Base-by-base conservation (phyloP, 306 rosid genomes). In the Quercus ilex region DNA sequence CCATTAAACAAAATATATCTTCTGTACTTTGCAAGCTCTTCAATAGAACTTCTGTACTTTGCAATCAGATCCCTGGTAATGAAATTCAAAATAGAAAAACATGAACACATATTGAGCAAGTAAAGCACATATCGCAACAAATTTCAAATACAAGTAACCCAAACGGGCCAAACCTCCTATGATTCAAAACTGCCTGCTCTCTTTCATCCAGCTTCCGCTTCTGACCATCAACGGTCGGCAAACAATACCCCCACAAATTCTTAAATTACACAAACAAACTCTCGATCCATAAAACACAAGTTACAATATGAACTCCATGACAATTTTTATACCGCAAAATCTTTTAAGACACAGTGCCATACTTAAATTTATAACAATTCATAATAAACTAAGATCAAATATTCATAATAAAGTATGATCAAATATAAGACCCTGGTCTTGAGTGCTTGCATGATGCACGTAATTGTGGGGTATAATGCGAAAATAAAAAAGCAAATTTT, bases 141-240 rank as follows among this genome's bases (percentile, higher is more conserved):
- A 76, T 26, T 59, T 55, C 30, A 4, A 28, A 74, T n/a, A 55
- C 30, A 80, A 72, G 11, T 33, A 71, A n/a, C 7, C 75, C 81
- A 52, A 33, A 33, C 38, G 38, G 38, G 38, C 38, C 38, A 33
- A 15, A 92, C 99, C 96, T 92, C 70, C 97, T 65, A 58, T 91
- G 94, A 87, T 84, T 89, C 69, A 91, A 85, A 88, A 75, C 75
- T 33, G 38, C 35, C 4, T 91, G 89, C 87, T 95, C 92, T 65
- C 89, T 88, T 91, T 92, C 97, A 84, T 91, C 96, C 49, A 91
- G 83, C 82, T 90, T 92, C 81, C 84, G 83, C 88, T 90, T 95
- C 89, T 92, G 98, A 31, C 97, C 96, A 78, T 95, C 99, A 55
- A 92, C 99, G 13, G 99, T 95, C 98, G 92, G 87, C 83, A 84